These are phyloP conservation scores for Colletotrichum paranaense DNA, from an alignment of 2,329 filamentous ascomycete genomes.

Conservation along the genomic window DNA sequence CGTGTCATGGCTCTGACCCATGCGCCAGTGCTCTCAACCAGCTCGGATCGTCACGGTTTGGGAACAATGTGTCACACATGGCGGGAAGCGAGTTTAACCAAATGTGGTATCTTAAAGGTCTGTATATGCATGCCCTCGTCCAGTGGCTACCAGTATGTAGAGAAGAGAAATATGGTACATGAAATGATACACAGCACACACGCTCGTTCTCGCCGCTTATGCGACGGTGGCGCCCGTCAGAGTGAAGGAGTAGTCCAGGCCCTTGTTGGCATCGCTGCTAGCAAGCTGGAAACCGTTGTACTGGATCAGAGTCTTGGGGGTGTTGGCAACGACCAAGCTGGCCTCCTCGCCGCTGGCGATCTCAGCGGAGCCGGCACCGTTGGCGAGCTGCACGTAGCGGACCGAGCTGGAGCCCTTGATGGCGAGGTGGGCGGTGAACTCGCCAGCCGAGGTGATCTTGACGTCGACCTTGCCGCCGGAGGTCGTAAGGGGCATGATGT, in stretches of 20 bases:
- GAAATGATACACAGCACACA: not conserved
- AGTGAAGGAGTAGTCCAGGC: slow-evolving; percentile 51
- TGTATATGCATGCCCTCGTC: not conserved
- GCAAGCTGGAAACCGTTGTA: slow-evolving; percentile 56
- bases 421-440: slow-evolving; percentile 55
- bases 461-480: slow-evolving; percentile 46
- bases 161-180: slow-evolving; percentile 12
- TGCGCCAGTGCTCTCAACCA: too few relatives aligned
- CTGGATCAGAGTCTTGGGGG: slow-evolving; percentile 53
- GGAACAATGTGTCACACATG: accelerated
- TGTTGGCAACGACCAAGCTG: slow-evolving; percentile 60
- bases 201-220: not conserved
- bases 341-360: slow-evolving; percentile 53
- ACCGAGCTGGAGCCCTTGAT: slow-evolving; percentile 45
- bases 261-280: slow-evolving; percentile 48
- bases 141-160: slow-evolving; percentile 10
- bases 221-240: slow-evolving; percentile 45
- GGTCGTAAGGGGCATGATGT: slow-evolving; percentile 57
- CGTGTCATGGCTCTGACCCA: not conserved
- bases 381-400: slow-evolving; percentile 49
- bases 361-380: slow-evolving; percentile 47
- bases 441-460: slow-evolving; percentile 47
- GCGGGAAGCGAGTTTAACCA: not conserved
- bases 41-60: not conserved
- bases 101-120: slow-evolving; percentile 7